Base-by-base conservation (phyloP, 305 asterid genomes). In the Fraxinus ornus region DNA sequence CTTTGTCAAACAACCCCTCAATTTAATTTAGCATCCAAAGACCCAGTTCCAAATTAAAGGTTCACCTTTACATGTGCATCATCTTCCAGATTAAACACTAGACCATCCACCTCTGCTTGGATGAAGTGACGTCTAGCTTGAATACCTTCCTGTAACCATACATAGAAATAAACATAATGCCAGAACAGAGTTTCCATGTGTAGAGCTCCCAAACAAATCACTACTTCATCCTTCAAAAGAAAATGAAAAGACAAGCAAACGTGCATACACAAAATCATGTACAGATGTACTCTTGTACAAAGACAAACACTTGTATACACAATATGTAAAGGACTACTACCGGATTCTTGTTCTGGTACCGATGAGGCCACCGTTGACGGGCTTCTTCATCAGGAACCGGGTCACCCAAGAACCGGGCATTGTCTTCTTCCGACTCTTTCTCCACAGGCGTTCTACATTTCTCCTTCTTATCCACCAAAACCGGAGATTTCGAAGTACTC, bases 11-110 rank as follows among this genome's bases (percentile, higher is more conserved):
- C 21, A 17, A 49, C 60, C 60, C 60, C 7, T 52, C 62, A 52
- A 52, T 68, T 68, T 7, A 12, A 68, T 28, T 68, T 26, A 12
- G 7, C 6, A 64, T 64, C 72, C 17, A 28, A 68, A 19, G 37
- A 28, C 17, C 74, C 37, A 68, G 35, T 68, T 68, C 35, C 30
- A 62, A 78, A 10, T 55, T 4, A 52, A 62, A 80, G 9, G 17
- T 24, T 82, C 52, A 94, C 97, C 94, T 87, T 57, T 13, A 92
- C 97, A 75, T 49, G 79, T 1, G 95, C 97, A 85, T 94, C 91
- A 77, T 94, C 98, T 7, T 83, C 88, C 33, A 94, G 83, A 19
- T 15, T 35, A 79, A 37, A 94, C 75, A 87, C 75, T 24, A 75
- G 83, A 1, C 89, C 90, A 71, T 94, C 98, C 78, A 91, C 92